Evolutionary conservation across 495 filamentous ascomycete genomes (phyloP), one percentile per base, ranked within the genome.

Genomic region (Cercophora scortea): DNA sequence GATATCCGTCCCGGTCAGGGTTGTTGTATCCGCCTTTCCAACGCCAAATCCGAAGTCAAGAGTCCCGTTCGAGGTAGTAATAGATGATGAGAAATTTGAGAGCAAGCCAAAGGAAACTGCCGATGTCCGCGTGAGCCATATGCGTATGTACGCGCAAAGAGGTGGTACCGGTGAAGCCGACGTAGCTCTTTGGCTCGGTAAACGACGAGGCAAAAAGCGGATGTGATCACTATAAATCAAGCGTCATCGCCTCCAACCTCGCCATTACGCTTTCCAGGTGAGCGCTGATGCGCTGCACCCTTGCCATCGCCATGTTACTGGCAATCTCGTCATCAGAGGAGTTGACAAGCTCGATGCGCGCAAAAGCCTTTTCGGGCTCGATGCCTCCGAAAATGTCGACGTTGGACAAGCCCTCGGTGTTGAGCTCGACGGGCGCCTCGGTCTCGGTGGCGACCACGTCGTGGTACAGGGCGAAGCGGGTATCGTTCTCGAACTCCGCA

Each of bases 381-480:
- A 85, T 70, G 53, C 73, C 75, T 33, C 75, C 76, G 44, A 86
- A 82, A 42, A 80, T 68, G n/a, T 69, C 65, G 17, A 69, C 57
- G 5, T 65, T 44, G 6, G 58, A 59, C 11, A 71, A 54, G 6
- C 51, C 58, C 13, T 68, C 66, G 8, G 65, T 66, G 45, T 69
- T 57, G 15, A 73, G 47, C 43, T 45, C 16, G 18, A 45, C 8
- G 9, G 61, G 34, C 12, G 59, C 25, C 38, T 58, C 17, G 15
- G 59, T 40, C 34, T 40, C 15, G 17, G 61, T 32, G 32, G 66
- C 43, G 10, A 67, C 53, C 2, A 76, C 66, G 13, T 77, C 71
- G 56, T 84, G 82, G 61, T 87, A 84, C 6, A 80, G 75, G 40
- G 85, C 83, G 56, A 84, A 74, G 38, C 78, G 73, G 9, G 76